phyloP scores from a whole-genome alignment of 345 rosid species.

The Eutrema heterophyllum region DNA sequence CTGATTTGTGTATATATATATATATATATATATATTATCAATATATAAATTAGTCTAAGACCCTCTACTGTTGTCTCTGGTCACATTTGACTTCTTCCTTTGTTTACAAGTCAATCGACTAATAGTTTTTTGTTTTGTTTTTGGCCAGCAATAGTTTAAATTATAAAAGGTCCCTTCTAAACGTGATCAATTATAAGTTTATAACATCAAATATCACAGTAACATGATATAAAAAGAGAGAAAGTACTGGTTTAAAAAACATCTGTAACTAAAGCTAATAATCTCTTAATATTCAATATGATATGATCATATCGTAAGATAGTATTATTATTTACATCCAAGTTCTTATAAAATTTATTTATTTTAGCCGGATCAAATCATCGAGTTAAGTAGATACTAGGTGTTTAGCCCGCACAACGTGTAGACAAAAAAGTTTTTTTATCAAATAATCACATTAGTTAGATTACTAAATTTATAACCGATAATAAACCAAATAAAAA shows the following conservation, averaged over 20 bases:
- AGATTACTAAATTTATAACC: no score
- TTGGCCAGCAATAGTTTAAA: no score
- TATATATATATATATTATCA: neutral
- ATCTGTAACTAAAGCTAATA: neutral
- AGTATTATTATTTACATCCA: no score
- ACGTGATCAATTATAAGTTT: neutral
- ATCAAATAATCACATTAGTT: no score
- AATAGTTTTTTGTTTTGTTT: neutral
- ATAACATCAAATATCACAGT: neutral
- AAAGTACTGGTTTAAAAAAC: neutral
- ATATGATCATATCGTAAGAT: neutral
- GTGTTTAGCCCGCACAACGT: no score
- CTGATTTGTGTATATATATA: neutral
- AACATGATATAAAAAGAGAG: neutral
- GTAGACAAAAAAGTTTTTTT: no score
- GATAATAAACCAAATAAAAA: no score
- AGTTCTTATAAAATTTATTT: no score
- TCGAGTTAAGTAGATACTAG: no score
- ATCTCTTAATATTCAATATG: neutral
- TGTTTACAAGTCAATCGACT: slow-evolving; percentile 24
- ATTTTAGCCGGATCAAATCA: no score
- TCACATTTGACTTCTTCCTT: slow-evolving; percentile 25
- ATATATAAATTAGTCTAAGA: neutral
- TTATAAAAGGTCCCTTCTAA: neutral
- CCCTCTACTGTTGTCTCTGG: slow-evolving; percentile 20